Evolutionary conservation across 768 basidiomycete genomes (phyloP).

Genomic region (Lyophyllum shimeji): DNA sequence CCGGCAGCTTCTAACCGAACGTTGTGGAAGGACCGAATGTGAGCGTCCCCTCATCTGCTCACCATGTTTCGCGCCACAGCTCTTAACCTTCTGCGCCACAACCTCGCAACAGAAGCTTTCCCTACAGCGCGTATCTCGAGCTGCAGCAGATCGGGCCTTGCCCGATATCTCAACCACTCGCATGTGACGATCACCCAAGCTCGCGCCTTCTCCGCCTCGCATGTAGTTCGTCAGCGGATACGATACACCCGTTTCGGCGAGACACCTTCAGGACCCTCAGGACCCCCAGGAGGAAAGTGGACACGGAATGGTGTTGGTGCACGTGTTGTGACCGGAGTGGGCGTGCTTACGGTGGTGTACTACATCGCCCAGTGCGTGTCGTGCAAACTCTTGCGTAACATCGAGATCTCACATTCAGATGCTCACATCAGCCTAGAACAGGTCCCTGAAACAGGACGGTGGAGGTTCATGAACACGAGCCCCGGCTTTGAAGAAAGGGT

Average conservation of each 20-base stretch:
- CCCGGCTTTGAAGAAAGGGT: slow-evolving; percentile 57
- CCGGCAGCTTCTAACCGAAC: too few relatives aligned
- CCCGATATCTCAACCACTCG: neutral
- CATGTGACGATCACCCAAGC: neutral
- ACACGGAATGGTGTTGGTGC: neutral
- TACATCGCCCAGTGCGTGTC: slow-evolving; percentile 33
- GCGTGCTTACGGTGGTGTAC: slow-evolving; percentile 22
- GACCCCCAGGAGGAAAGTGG: neutral
- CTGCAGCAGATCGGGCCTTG: neutral
- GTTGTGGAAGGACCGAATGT: too few relatives aligned
- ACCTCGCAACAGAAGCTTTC: too few relatives aligned
- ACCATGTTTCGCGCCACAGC: slow-evolving; percentile 5
- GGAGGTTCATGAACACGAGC: slow-evolving; percentile 84
- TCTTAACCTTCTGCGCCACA: neutral
- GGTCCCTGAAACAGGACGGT: slow-evolving; percentile 84
- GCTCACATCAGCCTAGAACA: slow-evolving; percentile 62
- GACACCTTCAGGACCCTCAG: neutral
- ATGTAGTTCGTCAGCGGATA: neutral
- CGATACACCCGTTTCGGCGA: slow-evolving; percentile 4
- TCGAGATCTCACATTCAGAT: neutral
- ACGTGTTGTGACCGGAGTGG: slow-evolving; percentile 2
- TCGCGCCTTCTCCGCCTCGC: slow-evolving; percentile 9
- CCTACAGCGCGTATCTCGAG: neutral
- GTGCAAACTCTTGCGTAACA: neutral
- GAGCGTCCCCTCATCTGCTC: too few relatives aligned